Conservation (phyloP, 2,329 filamentous ascomycete species). For the Penicillium freii region DNA sequence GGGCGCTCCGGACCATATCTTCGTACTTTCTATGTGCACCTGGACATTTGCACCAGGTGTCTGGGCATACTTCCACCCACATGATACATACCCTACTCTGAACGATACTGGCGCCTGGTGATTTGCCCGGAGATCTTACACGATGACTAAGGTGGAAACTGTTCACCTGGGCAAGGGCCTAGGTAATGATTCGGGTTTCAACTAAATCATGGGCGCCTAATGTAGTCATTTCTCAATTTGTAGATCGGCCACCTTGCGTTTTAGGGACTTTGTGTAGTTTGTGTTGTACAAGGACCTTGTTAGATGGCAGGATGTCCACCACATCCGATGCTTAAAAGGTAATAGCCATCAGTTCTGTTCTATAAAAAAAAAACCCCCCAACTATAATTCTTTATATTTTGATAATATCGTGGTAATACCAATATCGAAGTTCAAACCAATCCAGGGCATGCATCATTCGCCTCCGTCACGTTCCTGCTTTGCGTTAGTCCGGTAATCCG, state of each 20-base stretch:
- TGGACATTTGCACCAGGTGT: neutral
- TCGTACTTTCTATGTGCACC: neutral
- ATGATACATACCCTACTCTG: neutral
- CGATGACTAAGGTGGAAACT: neutral
- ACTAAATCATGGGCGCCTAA: slow-evolving; percentile 2
- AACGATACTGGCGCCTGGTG: neutral
- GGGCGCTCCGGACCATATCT: neutral
- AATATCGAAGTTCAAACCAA: neutral
- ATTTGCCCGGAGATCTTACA: neutral
- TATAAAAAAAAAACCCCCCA: no score
- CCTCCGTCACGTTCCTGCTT: slow-evolving; percentile 43
- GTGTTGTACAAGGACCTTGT: neutral
- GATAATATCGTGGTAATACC: neutral
- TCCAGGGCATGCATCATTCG: slow-evolving; percentile 19
- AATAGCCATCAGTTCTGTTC: neutral
- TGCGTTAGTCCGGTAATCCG: slow-evolving; percentile 37
- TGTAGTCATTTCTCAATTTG: neutral
- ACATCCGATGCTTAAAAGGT: neutral
- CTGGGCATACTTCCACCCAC: neutral
- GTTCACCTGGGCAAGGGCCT: neutral
- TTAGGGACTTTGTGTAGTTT: neutral
- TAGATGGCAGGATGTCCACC: neutral
- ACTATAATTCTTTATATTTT: neutral
- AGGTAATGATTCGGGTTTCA: neutral
- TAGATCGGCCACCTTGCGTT: neutral